Conservation (phyloP, 352 stramenopile genomes). For the Globisporangium spinosum region DNA sequence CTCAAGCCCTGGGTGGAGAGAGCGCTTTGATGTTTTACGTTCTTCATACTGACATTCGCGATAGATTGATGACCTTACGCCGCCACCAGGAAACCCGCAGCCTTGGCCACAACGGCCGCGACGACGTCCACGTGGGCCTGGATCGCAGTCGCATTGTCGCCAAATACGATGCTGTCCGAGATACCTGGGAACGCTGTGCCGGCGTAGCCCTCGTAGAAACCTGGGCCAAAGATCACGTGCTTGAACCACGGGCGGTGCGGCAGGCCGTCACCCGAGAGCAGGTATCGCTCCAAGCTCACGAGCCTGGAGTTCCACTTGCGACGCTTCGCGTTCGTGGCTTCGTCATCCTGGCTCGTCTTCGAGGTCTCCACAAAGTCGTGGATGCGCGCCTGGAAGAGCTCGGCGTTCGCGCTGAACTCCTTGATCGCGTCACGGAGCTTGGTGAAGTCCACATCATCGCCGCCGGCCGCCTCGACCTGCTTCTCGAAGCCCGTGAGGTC, state of each 20-base stretch:
- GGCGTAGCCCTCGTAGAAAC: constrained; percentile 54
- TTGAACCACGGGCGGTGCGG: constrained; percentile 56
- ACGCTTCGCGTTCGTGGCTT: not conserved
- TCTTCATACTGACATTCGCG: not conserved
- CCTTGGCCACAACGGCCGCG: constrained; percentile 27
- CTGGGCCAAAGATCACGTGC: constrained; percentile 54
- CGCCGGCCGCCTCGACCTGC: constrained; percentile 19
- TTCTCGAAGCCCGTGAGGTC: constrained; percentile 31
- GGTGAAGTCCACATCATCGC: constrained; percentile 30
- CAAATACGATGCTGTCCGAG: constrained; percentile 40
- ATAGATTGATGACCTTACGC: not conserved
- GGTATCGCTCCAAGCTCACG: constrained; percentile 42
- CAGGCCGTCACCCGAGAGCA: constrained; percentile 35
- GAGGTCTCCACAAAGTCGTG: constrained; percentile 14
- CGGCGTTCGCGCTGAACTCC: constrained; percentile 31
- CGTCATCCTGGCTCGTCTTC: not conserved
- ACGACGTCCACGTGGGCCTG: constrained; percentile 48
- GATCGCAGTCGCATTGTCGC: constrained; percentile 30
- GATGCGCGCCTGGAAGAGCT: constrained; percentile 27
- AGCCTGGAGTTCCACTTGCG: constrained; percentile 47
- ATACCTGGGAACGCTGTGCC: constrained; percentile 51
- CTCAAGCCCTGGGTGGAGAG: not conserved
- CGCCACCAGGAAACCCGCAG: constrained; percentile 21
- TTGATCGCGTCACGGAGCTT: constrained; percentile 38
- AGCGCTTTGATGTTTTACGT: not conserved